These are phyloP conservation scores for Jackrogersella minutella DNA, from an alignment of 495 filamentous ascomycete species.

Conservation along the genomic window DNA sequence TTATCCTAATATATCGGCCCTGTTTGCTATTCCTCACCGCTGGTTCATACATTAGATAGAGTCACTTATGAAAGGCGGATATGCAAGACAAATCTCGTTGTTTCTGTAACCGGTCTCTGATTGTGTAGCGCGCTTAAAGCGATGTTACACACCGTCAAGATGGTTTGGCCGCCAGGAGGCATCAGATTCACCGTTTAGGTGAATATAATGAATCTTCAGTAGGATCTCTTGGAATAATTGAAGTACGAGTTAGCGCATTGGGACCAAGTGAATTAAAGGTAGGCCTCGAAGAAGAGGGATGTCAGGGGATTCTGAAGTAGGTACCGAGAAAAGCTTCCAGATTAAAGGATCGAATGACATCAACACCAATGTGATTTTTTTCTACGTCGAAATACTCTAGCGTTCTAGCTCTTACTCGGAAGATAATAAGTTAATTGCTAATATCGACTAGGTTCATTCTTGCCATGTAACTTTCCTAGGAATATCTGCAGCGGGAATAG, in stretches of 20 bases:
- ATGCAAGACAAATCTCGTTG: too few species aligned
- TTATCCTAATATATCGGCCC: too few species aligned
- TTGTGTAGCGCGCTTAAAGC: conserved; percentile 15
- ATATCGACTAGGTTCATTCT: too few species aligned
- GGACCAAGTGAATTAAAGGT: conserved; percentile 26
- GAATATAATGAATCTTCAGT: conserved; percentile 7
- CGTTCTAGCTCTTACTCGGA: conserved; percentile 6
- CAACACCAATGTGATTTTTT: neutral
- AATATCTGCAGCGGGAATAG: too few species aligned
- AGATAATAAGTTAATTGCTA: conserved; percentile 21
- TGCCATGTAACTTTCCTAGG: too few species aligned
- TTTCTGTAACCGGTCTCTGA: conserved; percentile 23
- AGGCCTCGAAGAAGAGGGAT: conserved; percentile 15
- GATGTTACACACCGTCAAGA: conserved; percentile 46
- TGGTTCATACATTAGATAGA: too few species aligned
- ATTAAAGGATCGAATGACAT: neutral
- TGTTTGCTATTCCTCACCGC: too few species aligned
- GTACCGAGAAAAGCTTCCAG: neutral
- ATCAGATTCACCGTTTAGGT: conserved; percentile 40
- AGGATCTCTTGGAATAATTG: conserved; percentile 13
- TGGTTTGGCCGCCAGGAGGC: conserved; percentile 45
- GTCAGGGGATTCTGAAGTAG: conserved; percentile 16
- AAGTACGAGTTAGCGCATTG: conserved; percentile 25
- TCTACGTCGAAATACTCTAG: neutral
- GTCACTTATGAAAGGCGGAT: too few species aligned